Evolutionary conservation across 257 asterid genomes (phyloP).

Genomic region (Solanum appendiculatum): DNA sequence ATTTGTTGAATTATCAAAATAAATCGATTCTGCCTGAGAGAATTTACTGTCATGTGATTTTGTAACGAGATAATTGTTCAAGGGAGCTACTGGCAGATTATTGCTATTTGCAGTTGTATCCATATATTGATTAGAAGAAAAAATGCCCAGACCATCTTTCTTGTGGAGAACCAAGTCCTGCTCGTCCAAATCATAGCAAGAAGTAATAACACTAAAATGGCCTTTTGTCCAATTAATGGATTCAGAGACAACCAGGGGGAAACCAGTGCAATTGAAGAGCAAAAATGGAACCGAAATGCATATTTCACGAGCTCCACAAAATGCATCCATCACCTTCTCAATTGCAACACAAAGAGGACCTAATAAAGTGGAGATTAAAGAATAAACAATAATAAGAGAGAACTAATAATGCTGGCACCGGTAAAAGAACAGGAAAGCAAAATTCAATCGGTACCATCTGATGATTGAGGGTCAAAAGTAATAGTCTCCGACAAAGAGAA

Average conservation of each 20-base stretch:
- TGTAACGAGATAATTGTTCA: constrained; percentile 1
- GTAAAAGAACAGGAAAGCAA: neutral
- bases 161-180: constrained; percentile 30
- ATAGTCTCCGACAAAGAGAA: constrained; percentile 68
- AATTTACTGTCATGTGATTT: constrained; percentile 3
- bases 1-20: constrained; percentile 16
- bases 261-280: constrained; percentile 86
- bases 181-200: constrained; percentile 72
- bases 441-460: constrained; percentile 34
- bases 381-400: neutral
- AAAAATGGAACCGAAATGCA: constrained; percentile 70
- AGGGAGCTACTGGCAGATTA: constrained; percentile 8
- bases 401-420: neutral
- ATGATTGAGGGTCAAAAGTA: constrained; percentile 55
- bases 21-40: constrained; percentile 2
- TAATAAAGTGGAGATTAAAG: constrained; percentile 14
- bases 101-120: constrained; percentile 28
- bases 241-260: constrained; percentile 63
- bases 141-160: constrained; percentile 70
- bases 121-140: constrained; percentile 41
- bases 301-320: constrained; percentile 94
- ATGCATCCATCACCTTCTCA: constrained; percentile 92
- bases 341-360: constrained; percentile 68
- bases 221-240: constrained; percentile 54
- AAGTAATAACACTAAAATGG: constrained; percentile 52